phyloP scores from a whole-genome alignment of 179 eudicot species.

The Gypsophila paniculata region DNA sequence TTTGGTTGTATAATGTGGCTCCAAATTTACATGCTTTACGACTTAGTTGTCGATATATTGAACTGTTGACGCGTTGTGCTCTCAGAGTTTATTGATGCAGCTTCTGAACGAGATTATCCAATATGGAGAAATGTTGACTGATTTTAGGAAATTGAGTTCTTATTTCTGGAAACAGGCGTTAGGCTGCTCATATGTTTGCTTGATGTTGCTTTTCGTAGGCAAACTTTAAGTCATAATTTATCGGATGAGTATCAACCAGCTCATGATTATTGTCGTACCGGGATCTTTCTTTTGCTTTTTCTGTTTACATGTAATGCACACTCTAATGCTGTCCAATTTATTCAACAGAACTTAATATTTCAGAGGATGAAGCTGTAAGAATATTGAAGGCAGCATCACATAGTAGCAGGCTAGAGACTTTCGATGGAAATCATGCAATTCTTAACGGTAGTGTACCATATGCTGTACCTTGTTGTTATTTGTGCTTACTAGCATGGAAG shows the following conservation, averaged over 20 bases:
- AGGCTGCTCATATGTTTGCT: background rate
- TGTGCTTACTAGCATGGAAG: background rate
- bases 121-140: background rate
- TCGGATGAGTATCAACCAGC: background rate
- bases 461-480: background rate
- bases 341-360: constrained; percentile 50
- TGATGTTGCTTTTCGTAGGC: background rate
- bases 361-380: constrained; percentile 65
- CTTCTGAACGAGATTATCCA: background rate
- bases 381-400: constrained; percentile 66
- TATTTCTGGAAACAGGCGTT: background rate
- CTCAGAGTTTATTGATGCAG: background rate
- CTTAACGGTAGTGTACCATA: constrained; percentile 43
- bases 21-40: too few species aligned
- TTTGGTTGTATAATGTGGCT: too few species aligned
- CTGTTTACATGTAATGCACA: background rate
- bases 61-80: too few species aligned
- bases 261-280: background rate
- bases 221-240: background rate
- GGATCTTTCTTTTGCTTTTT: background rate
- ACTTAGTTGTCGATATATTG: too few species aligned
- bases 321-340: background rate
- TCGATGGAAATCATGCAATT: constrained; percentile 35
- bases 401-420: constrained; percentile 37
- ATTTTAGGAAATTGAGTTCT: background rate